Evolutionary conservation across 768 basidiomycete species (phyloP).

Genomic region (Rhizopogon vulgaris): DNA sequence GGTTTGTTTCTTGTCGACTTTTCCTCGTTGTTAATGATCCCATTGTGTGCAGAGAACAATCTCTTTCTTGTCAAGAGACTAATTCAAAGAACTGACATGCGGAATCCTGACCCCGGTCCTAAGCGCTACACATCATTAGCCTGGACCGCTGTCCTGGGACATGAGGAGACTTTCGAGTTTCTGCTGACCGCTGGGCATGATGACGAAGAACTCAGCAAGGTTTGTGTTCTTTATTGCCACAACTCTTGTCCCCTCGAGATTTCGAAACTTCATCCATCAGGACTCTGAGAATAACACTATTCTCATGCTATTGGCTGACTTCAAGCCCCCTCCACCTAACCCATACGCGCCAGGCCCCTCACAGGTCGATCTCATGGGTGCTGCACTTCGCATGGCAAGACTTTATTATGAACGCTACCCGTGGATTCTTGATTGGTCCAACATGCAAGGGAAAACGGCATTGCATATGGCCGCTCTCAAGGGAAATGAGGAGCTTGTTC

Average conservation of each 20-base stretch:
- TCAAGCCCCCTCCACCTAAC: conserved; percentile 46
- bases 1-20: conserved; percentile 32
- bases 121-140: conserved; percentile 82
- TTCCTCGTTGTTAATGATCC: not conserved
- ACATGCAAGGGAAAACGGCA: conserved; percentile 83
- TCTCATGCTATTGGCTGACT: conserved; percentile 86
- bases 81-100: conserved; percentile 79
- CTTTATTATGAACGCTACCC: conserved; percentile 84
- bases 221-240: conserved; percentile 31
- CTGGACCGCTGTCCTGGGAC: conserved; percentile 85
- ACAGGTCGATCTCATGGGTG: conserved; percentile 60
- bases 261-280: conserved; percentile 34
- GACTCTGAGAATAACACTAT: conserved; percentile 92
- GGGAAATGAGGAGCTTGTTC: conserved; percentile 85
- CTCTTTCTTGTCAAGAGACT: conserved; percentile 88
- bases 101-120: conserved; percentile 78
- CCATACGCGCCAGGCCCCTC: conserved; percentile 41
- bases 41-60: conserved; percentile 71
- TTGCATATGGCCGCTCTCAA: conserved; percentile 83
- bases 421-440: conserved; percentile 89
- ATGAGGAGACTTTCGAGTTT: conserved; percentile 92
- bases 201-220: conserved; percentile 87
- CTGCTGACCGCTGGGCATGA: conserved; percentile 83
- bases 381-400: conserved; percentile 80
- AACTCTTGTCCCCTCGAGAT: conserved; percentile 2